Evolutionary conservation across 257 asterid genomes (phyloP).

Genomic region (Salvia miltiorrhiza): DNA sequence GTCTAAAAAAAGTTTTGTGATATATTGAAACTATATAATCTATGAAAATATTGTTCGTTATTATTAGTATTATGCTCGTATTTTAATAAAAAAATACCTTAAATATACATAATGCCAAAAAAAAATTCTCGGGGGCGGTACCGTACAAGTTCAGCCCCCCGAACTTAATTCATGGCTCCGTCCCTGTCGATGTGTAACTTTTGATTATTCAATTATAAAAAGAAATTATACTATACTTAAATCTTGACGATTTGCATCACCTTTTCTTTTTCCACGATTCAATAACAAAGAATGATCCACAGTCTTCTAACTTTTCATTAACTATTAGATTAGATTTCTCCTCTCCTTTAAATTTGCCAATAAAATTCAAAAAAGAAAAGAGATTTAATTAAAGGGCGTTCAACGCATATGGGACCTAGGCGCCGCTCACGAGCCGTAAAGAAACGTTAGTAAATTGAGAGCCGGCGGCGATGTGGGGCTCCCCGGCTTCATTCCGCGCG

Average conservation of each 20-base stretch:
- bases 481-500: slow-evolving; percentile 16
- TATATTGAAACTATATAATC: no score
- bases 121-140: no score
- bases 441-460: slow-evolving; percentile 16
- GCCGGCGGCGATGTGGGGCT: slow-evolving; percentile 33
- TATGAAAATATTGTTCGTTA: no score
- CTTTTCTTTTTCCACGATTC: background rate
- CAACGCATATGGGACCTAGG: slow-evolving; percentile 35
- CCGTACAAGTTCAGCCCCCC: no score
- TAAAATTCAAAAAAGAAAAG: background rate
- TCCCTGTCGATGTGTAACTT: no score
- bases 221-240: background rate
- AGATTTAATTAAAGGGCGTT: background rate
- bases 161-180: no score
- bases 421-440: slow-evolving; percentile 41
- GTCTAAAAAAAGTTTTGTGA: no score
- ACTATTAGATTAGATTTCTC: background rate
- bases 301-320: slow-evolving; percentile 4
- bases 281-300: background rate
- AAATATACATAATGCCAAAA: no score
- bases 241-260: background rate
- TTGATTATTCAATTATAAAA: background rate
- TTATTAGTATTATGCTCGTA: no score
- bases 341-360: background rate
- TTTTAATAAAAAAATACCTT: no score